Evolutionary conservation across 2,329 filamentous ascomycete species (phyloP), one percentile per base, ranked within the genome.

Genomic region (Colletotrichum aenigma): DNA sequence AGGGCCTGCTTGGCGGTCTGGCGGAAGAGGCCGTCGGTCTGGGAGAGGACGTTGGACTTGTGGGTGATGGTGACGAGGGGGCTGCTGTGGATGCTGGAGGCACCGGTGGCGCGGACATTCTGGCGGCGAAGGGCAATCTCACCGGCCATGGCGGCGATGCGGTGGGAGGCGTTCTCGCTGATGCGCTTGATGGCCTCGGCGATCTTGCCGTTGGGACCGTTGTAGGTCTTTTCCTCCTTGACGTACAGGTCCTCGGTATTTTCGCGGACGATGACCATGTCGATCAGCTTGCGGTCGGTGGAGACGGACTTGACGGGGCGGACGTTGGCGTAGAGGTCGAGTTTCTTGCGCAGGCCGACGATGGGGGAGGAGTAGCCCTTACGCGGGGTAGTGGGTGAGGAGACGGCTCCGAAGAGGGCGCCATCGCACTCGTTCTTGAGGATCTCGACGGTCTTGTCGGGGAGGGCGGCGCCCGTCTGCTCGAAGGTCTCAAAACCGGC

Each of bases 241-340:
- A 99, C 96, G 86, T 98, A 98, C 55, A 99, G 91, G 85, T 99
- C 97, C 88, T 99, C 97, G 36, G 97, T 99, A 89, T 99, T 99
- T 87, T 99, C 97, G 79, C 97, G 95, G 71, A 98, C 97, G 81
- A 98, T 99, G 82, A 99, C 97, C 85, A 99, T 94, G 87, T 99
- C 97, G 82, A 98, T 96, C 78, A 94, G 94, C 81, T 89, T 90
- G 61, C 86, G 80, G 70, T 91, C 90, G 38, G 92, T 94, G 77
- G 88, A 82, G 78, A 95, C 92, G 61, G 94, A 94, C 89, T 98
- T 98, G 85, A 98, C 97, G 70, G 96, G 96, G 48, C 97, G 94
- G 66, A 99, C 96, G 84, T 99, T 99, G 88, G 97, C 97, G 87
- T 98, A 99, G 74, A 99, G 93, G 85, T 97, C 93, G 80, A 99